phyloP scores from a whole-genome alignment of 441 rosid genomes.

The Jatropha multifida region DNA sequence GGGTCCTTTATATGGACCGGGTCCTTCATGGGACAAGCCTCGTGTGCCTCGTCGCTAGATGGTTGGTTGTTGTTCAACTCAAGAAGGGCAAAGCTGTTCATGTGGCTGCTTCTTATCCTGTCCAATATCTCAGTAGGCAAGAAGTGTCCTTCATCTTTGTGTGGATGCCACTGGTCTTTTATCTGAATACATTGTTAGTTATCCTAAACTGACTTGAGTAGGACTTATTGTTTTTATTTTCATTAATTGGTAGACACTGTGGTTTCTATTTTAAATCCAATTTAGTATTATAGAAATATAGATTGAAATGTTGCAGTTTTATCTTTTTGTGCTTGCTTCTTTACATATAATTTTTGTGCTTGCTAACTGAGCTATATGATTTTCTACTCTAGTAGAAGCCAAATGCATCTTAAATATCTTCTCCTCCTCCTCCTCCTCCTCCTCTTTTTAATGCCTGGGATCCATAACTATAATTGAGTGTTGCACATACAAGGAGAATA shows the following conservation, averaged over 20 bases:
- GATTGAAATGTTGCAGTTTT: conserved; percentile 19
- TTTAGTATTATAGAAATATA: conserved; percentile 18
- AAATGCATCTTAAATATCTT: conserved; percentile 11
- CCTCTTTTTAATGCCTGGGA: not conserved
- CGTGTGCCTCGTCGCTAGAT: conserved; percentile 62
- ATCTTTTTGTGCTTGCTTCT: conserved; percentile 17
- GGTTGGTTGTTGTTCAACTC: conserved; percentile 25
- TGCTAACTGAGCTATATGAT: conserved; percentile 5
- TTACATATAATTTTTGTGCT: not conserved
- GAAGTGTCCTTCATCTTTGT: conserved; percentile 38
- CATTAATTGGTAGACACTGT: conserved; percentile 22
- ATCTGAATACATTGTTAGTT: conserved; percentile 42
- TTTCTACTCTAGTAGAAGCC: conserved; percentile 8
- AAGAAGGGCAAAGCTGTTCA: conserved; percentile 26
- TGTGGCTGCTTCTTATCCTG: conserved; percentile 22
- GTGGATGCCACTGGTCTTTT: conserved; percentile 38
- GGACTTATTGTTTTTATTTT: conserved; percentile 29
- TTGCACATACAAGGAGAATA: conserved; percentile 1
- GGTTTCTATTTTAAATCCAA: conserved; percentile 24
- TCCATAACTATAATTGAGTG: not conserved
- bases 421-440: not conserved
- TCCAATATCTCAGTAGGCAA: conserved; percentile 27
- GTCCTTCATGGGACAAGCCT: conserved; percentile 77
- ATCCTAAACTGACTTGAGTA: conserved; percentile 32
- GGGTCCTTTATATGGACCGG: conserved; percentile 64